Evolutionary conservation across 805 yeast species (phyloP).

Genomic region (Phaffomyces opuntiae): DNA sequence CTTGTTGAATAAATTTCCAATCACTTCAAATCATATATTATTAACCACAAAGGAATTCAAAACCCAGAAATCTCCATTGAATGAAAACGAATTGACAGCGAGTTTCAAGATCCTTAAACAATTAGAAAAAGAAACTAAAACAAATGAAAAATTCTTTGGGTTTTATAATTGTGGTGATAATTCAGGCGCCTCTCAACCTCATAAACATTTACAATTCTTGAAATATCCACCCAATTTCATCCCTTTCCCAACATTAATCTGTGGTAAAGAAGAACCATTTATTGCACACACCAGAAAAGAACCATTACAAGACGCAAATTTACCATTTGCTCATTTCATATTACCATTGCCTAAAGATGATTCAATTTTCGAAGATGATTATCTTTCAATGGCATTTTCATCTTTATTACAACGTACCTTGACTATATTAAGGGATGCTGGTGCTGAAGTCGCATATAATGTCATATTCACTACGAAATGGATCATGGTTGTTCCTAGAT

Average conservation of each 20-base stretch:
- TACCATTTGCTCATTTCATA: slow-evolving; percentile 78
- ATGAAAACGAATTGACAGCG: slow-evolving; percentile 60
- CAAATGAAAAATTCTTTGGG: slow-evolving; percentile 54
- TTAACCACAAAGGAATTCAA: slow-evolving; percentile 69
- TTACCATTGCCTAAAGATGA: slow-evolving; percentile 47
- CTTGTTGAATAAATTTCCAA: slow-evolving; percentile 82
- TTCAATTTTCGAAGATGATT: slow-evolving; percentile 40
- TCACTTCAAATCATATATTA: slow-evolving; percentile 71
- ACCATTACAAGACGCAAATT: slow-evolving; percentile 53
- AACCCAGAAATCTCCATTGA: slow-evolving; percentile 64
- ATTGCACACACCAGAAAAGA: slow-evolving; percentile 48
- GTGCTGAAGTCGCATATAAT: slow-evolving; percentile 60
- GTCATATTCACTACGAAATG: slow-evolving; percentile 75
- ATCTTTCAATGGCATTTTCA: slow-evolving; percentile 61
- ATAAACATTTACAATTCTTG: slow-evolving; percentile 86
- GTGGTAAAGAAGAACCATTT: slow-evolving; percentile 39
- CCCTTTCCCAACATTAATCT: slow-evolving; percentile 50
- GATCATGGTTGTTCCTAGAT: slow-evolving; percentile 84
- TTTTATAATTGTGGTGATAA: slow-evolving; percentile 85
- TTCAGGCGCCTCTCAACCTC: slow-evolving; percentile 93
- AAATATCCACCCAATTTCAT: slow-evolving; percentile 53
- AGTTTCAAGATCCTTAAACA: slow-evolving; percentile 47
- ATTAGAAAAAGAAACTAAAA: slow-evolving; percentile 33
- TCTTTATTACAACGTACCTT: slow-evolving; percentile 65
- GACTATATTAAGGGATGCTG: slow-evolving; percentile 53